Base-by-base conservation (phyloP, 2,329 filamentous ascomycete species). In the Monosporascus cannonballus region DNA sequence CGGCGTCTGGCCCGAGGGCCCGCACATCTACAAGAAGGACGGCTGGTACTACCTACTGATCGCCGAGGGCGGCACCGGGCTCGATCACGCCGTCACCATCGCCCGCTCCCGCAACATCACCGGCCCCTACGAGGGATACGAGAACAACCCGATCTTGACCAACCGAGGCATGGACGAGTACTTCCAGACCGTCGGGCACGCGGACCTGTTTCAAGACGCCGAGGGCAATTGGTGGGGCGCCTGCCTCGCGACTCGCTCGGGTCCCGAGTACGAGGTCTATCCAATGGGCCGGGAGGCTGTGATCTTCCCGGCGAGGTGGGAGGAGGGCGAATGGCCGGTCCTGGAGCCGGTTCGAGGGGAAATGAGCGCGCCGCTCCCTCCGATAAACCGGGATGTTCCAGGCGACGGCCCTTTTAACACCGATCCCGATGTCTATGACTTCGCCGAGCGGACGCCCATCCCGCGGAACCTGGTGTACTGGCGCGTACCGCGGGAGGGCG, bases 231-330 rank as follows among this genome's bases (percentile, higher is more conserved):
- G 80, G 80, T 81, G 78, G 79, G 74, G 70, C 0, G 67, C 76
- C 5, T 71, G 72, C 1, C 64, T 83, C 1, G 68, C 73, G 0
- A 76, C 74, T 0, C 68, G 79, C 2, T 70, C 68, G 4, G 76
- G 73, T 0, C 70, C 73, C 0, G 64, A 65, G 17, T 77, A 65
- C 56, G 56, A 61, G 27, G 65, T 67, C 20, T 79, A 76, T 56
- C 76, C 77, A 0, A 79, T 81, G 78, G 79, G 79, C 1, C 69
- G 80, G 9, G 80, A 84, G 60, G 74, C 75, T 0, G 73, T 80
- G 0, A 63, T 64, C 27, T 61, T 58, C 47, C 56, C 62, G 6
- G 76, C 73, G 2, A 75, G 67, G 0, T 84, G 78, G 80, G 54
- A 71, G 0, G 64, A 71, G 4, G 74, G 71, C 0, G 70, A 74